Evolutionary conservation across 441 rosid genomes (phyloP).

Genomic region (Melastoma candidum): DNA sequence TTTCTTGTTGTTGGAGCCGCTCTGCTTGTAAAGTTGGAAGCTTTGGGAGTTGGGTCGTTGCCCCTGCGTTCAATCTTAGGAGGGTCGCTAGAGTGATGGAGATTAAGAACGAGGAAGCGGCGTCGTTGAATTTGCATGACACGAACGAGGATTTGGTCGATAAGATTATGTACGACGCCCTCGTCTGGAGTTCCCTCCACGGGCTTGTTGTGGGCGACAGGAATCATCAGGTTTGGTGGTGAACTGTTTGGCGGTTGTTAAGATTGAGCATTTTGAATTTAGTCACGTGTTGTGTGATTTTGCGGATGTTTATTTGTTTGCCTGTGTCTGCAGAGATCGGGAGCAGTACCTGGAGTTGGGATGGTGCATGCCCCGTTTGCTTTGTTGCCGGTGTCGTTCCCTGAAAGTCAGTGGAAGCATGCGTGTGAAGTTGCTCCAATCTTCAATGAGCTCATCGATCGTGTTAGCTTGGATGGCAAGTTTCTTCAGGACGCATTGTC

Average conservation of each 20-base stretch:
- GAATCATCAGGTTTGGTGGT: constrained; percentile 39
- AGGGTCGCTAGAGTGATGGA: constrained; percentile 36
- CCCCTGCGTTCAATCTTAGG: constrained; percentile 29
- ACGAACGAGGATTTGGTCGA: constrained; percentile 57
- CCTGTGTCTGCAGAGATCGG: constrained; percentile 57
- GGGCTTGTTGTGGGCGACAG: constrained; percentile 91
- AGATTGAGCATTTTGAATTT: neutral
- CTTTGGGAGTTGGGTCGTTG: no score
- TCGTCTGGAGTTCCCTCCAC: constrained; percentile 92
- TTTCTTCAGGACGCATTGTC: constrained; percentile 79
- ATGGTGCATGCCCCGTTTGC: constrained; percentile 88
- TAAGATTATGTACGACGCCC: constrained; percentile 76
- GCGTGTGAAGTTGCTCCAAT: constrained; percentile 91
- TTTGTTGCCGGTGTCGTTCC: constrained; percentile 68
- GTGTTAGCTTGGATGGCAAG: constrained; percentile 84
- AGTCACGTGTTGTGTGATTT: neutral
- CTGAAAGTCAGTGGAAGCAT: constrained; percentile 58
- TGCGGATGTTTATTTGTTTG: constrained; percentile 1
- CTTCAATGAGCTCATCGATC: constrained; percentile 90
- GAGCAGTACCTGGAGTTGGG: constrained; percentile 82
- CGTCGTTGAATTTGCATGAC: constrained; percentile 30
- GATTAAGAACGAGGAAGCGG: constrained; percentile 19
- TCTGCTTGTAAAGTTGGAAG: no score
- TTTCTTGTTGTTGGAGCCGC: no score
- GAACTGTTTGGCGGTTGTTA: neutral